phyloP scores from a whole-genome alignment of 1,284 basidiomycete species.

The Trametes sp. region DNA sequence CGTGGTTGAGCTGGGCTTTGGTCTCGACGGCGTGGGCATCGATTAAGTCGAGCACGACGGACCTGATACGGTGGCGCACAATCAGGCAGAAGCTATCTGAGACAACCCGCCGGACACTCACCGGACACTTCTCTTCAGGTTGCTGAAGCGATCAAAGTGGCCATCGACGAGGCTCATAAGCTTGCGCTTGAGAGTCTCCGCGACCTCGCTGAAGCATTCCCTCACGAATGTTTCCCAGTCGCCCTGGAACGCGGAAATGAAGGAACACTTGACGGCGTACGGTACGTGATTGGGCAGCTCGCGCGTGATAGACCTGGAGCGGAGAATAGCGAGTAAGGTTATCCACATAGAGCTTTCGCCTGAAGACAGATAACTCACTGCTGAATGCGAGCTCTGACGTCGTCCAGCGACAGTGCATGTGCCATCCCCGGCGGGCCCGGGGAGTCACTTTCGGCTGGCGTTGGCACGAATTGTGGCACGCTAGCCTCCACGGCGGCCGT shows the following conservation, averaged over 20 bases:
- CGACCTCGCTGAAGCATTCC: conserved; percentile 48
- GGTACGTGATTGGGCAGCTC: conserved; percentile 60
- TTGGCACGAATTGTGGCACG: conserved; percentile 48
- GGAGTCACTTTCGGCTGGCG: background rate
- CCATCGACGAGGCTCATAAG: conserved; percentile 33
- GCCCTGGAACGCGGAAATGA: conserved; percentile 49
- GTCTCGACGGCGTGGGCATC: conserved; percentile 9
- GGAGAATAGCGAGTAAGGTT: background rate
- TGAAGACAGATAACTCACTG: conserved; percentile 17
- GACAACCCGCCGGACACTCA: too few species aligned
- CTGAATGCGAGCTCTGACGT: conserved; percentile 33
- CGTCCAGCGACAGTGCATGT: conserved; percentile 33
- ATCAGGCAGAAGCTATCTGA: too few species aligned
- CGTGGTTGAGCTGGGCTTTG: conserved; percentile 10
- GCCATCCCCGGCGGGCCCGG: background rate
- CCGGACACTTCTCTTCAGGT: conserved; percentile 40
- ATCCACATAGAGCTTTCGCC: background rate
- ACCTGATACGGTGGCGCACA: background rate
- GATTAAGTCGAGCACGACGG: conserved; percentile 20
- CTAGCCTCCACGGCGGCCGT: conserved; percentile 35
- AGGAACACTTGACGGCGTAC: conserved; percentile 53
- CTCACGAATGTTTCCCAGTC: conserved; percentile 49
- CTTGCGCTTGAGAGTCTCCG: conserved; percentile 29
- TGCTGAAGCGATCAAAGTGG: conserved; percentile 43
- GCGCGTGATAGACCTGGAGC: conserved; percentile 56